These are phyloP conservation scores for Bruguiera sexangula DNA, from an alignment of 345 rosid genomes.

Conservation along the genomic window DNA sequence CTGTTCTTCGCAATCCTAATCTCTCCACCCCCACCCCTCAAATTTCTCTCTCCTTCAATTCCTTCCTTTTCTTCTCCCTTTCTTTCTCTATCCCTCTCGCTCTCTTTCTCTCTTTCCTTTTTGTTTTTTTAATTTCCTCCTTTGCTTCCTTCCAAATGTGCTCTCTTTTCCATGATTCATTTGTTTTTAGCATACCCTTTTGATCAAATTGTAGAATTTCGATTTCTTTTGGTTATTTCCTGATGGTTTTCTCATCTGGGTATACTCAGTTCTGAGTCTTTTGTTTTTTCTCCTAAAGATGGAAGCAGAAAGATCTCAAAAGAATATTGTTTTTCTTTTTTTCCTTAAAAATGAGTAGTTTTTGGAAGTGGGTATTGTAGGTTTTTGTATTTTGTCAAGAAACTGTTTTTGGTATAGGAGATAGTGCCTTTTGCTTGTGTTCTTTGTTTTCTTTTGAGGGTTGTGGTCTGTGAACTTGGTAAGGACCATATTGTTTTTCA, in stretches of 20 bases:
- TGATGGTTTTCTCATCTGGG: constrained; percentile 18
- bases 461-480: constrained; percentile 15
- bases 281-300: neutral
- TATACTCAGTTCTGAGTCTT: constrained; percentile 1
- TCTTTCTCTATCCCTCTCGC: neutral
- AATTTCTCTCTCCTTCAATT: neutral
- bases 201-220: neutral
- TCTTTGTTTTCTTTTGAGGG: neutral
- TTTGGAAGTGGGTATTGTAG: constrained; percentile 4
- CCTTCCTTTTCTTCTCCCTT: constrained; percentile 5
- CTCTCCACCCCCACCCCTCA: constrained; percentile 3
- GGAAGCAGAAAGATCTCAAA: neutral
- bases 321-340: neutral
- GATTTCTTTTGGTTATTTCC: neutral
- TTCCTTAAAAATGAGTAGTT: neutral
- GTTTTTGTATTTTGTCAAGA: neutral
- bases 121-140: neutral
- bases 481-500: constrained; percentile 18
- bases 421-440: neutral
- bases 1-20: constrained; percentile 6
- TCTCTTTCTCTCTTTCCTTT: neutral
- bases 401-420: too few species aligned
- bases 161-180: too few species aligned
- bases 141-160: constrained; percentile 1
- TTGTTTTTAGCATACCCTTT: neutral